Conservation (phyloP, 2,329 filamentous ascomycete genomes). For the Elsinoe ampelina region DNA sequence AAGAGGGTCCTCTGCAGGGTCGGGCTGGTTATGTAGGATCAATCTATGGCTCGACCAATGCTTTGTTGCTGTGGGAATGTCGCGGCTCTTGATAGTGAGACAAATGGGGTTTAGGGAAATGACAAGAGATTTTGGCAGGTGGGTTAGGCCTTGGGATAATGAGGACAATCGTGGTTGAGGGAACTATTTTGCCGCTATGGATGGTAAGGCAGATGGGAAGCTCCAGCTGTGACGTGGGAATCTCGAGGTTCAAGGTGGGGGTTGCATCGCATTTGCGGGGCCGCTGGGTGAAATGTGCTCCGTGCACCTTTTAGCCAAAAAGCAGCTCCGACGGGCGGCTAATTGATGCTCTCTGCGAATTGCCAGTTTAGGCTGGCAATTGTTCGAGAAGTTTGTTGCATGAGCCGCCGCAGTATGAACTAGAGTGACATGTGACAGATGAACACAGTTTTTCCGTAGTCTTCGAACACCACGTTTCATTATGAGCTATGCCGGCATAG, state of each 20-base stretch:
- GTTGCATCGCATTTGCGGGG: not conserved
- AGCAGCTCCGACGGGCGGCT: conserved; percentile 10
- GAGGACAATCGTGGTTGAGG: not conserved
- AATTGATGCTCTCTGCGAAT: not conserved
- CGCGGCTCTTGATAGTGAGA: not conserved
- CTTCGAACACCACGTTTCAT: too few relatives aligned
- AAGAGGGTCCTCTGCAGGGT: conserved; percentile 7
- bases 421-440: not conserved
- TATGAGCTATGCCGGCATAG: too few relatives aligned
- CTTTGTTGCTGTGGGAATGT: not conserved
- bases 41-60: conserved; percentile 1
- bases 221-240: not conserved
- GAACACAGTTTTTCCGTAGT: too few relatives aligned
- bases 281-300: not conserved
- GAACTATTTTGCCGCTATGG: conserved; percentile 7
- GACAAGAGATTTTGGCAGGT: not conserved
- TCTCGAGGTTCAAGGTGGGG: not conserved
- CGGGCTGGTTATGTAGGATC: conserved; percentile 6
- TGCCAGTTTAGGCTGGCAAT: conserved; percentile 7
- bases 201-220: not conserved
- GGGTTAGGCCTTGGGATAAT: not conserved
- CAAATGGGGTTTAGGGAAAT: conserved; percentile 2
- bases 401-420: not conserved
- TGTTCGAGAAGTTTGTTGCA: not conserved
- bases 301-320: conserved; percentile 9